A percentile compares a stretch with the other conserved stretches of the same genome.
phyloP scores from a whole-genome alignment of 805 yeast species.

The Saccharomycopsis sp. region DNA sequence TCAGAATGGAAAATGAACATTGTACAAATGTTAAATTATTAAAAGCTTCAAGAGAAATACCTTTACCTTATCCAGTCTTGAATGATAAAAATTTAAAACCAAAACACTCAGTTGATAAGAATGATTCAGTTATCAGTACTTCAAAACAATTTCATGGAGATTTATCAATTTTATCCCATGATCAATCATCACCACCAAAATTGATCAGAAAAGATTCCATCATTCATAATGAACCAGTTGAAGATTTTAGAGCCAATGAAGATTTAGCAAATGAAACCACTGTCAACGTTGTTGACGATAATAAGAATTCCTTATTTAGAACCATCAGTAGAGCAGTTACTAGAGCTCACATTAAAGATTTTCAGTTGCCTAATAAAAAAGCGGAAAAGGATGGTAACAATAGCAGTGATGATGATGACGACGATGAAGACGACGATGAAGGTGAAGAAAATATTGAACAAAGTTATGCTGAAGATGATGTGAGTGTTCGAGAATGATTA shows the following conservation, averaged over 20 bases:
- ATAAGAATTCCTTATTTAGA: slow-evolving; percentile 27
- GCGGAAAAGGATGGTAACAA: slow-evolving; percentile 16
- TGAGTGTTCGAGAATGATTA: too few relatives aligned
- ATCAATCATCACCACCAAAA: background rate
- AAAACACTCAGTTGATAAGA: too few relatives aligned
- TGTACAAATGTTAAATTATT: slow-evolving; percentile 77
- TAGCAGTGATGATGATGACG: slow-evolving; percentile 18
- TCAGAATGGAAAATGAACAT: slow-evolving; percentile 95
- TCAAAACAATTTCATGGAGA: background rate
- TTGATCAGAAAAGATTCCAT: background rate
- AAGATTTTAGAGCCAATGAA: too few relatives aligned
- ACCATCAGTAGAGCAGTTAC: slow-evolving; percentile 47
- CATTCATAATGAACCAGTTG: too few relatives aligned
- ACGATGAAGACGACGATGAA: slow-evolving; percentile 20
- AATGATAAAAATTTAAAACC: too few relatives aligned
- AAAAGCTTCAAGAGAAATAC: slow-evolving; percentile 80
- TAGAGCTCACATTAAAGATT: slow-evolving; percentile 76
- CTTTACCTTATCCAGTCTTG: slow-evolving; percentile 67
- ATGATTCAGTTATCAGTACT: too few relatives aligned
- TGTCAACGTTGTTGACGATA: too few relatives aligned
- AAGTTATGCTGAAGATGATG: too few relatives aligned
- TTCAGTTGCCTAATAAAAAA: slow-evolving; percentile 46
- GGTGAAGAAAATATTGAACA: too few relatives aligned
- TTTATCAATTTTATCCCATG: background rate
- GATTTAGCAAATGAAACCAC: too few relatives aligned